These are phyloP conservation scores for Lepidopterella palustris DNA, from an alignment of 495 filamentous ascomycete species.

Conservation along the genomic window DNA sequence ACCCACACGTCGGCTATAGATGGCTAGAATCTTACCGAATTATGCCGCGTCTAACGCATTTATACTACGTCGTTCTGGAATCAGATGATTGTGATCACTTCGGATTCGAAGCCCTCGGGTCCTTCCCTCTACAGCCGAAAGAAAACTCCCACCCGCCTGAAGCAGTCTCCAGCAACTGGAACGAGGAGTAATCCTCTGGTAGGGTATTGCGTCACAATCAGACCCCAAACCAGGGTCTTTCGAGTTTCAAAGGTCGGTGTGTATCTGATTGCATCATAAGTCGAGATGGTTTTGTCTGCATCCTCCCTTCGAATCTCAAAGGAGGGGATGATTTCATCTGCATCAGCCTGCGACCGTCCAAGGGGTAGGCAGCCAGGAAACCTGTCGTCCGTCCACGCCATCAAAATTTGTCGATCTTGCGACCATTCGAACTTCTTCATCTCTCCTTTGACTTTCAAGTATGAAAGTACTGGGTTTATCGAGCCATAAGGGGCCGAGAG, in stretches of 20 bases:
- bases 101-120: background rate
- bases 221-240: background rate
- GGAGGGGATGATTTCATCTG: background rate
- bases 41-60: background rate
- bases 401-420: background rate
- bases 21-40: background rate
- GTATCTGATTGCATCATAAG: no score
- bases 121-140: background rate
- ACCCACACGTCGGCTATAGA: background rate
- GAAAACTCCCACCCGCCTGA: background rate
- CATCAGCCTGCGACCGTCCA: background rate
- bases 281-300: no score
- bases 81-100: background rate
- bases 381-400: background rate
- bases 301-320: background rate
- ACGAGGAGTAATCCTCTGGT: background rate
- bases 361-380: background rate
- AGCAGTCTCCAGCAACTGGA: background rate
- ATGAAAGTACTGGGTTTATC: background rate
- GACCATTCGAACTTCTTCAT: constrained; percentile 2
- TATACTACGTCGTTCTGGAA: background rate
- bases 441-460: constrained; percentile 1
- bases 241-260: no score
- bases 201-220: background rate
- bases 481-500: constrained; percentile 1